phyloP scores from a whole-genome alignment of 306 rosid species.

The Rosa rugosa region DNA sequence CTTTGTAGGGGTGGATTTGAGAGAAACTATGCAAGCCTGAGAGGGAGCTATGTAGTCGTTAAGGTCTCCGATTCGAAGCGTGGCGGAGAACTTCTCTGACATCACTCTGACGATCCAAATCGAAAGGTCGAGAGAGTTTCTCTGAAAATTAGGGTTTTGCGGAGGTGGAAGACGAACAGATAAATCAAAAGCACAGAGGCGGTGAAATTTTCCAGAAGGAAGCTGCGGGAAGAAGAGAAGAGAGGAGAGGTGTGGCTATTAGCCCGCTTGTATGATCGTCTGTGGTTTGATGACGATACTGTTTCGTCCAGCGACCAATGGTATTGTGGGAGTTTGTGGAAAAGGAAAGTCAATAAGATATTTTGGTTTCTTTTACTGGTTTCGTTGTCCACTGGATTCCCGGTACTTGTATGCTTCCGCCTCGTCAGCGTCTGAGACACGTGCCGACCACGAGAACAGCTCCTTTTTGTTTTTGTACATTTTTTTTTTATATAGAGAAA shows the following conservation, averaged over 20 bases:
- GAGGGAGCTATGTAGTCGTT: constrained; percentile 91
- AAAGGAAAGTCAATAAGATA: not conserved
- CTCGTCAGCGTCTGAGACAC: no score
- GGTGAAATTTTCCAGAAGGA: no score
- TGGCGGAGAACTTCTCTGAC: constrained; percentile 91
- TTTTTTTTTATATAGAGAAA: no score
- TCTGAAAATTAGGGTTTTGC: not conserved
- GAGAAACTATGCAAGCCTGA: constrained; percentile 89
- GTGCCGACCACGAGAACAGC: no score
- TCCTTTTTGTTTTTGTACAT: no score
- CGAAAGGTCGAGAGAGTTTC: not conserved
- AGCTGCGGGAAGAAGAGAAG: not conserved
- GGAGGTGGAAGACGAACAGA: not conserved
- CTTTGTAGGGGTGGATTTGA: constrained; percentile 49
- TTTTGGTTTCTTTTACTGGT: no score
- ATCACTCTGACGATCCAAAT: constrained; percentile 23
- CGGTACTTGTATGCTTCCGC: no score
- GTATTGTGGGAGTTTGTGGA: not conserved
- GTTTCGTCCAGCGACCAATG: not conserved
- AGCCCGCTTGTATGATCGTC: not conserved
- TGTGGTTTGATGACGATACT: not conserved
- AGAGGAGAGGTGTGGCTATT: not conserved
- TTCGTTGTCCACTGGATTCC: no score
- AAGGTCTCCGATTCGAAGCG: constrained; percentile 87
- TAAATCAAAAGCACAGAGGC: no score